A percentile compares a stretch with the other conserved stretches of the same genome.
phyloP scores from a whole-genome alignment of 192 early-diverging fungal genomes.

The Coemansia sp. region DNA sequence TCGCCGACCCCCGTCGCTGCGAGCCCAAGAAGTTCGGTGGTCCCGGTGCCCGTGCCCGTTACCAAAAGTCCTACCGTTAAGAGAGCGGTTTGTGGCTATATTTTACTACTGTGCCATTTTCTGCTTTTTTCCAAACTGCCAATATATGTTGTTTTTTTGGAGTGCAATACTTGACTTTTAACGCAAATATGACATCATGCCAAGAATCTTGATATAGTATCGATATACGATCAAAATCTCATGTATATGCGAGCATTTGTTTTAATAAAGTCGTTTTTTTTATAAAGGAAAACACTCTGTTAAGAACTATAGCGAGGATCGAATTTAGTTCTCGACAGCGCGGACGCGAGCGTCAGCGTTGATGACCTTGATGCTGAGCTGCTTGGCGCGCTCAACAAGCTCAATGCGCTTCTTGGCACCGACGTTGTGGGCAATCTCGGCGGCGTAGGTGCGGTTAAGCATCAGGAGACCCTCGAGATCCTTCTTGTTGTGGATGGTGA shows the following conservation, averaged over 20 bases:
- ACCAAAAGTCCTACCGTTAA: conserved; percentile 92
- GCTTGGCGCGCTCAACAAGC: conserved; percentile 91
- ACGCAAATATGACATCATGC: not conserved
- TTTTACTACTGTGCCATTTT: conserved; percentile 29
- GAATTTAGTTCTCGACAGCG: conserved; percentile 67
- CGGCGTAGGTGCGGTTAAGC: conserved; percentile 99
- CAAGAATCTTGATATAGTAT: not conserved
- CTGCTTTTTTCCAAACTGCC: conserved; percentile 21
- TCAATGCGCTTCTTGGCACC: conserved; percentile 89
- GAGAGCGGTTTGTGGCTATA: conserved; percentile 10
- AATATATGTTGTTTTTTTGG: conserved; percentile 32
- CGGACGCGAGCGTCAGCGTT: conserved; percentile 89
- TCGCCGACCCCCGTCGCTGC: conserved; percentile 97
- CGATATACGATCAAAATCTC: too few relatives aligned
- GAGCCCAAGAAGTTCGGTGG: conserved; percentile 99
- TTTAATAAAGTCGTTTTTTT: not conserved
- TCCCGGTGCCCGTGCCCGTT: conserved; percentile 96
- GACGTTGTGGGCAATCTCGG: conserved; percentile 98
- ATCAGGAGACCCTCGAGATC: conserved; percentile 97
- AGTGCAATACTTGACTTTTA: not conserved
- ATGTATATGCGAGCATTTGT: not conserved
- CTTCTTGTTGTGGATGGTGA: conserved; percentile 84
- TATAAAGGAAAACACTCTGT: not conserved
- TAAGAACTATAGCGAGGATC: not conserved
- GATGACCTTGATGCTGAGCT: conserved; percentile 95